Evolutionary conservation across 306 rosid genomes (phyloP), one percentile per base, ranked within the genome.

Genomic region (Hippophae gyantsensis): DNA sequence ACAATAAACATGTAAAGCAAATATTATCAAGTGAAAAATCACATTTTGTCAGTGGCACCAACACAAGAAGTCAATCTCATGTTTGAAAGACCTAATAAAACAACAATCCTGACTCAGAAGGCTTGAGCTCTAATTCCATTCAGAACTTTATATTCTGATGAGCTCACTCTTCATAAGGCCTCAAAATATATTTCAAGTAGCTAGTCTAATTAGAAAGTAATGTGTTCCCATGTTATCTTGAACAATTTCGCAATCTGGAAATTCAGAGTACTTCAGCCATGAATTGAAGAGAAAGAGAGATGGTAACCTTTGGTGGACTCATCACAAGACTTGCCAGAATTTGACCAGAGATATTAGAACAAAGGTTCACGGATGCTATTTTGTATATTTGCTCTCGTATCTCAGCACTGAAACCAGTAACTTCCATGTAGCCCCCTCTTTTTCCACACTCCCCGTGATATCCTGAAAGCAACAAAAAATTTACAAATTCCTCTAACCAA

Each of bases 371-470:
- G 13, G 95, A 86, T 13, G 97, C 79, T 70, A 86, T 56, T 77
- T 90, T 90, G 76, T 90, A 90, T 60, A 90, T 72, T 73, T 90
- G 97, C 56, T 90, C 97, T 72, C 85, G 81, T 68, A 86, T 79
- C 5, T 81, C 94, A 55, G 88, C 52, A 74, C 84, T 74, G 62
- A 90, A 84, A 9, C 97, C 97, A 41, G 97, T 84, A 66, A 84
- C 79, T 72, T 86, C 95, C 97, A 86, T 90, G 70, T 90, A 90
- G 45, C 97, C 97, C 65, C 97, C 97, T 71, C 95, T 77, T 63
- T 84, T 90, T 50, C 97, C 95, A 65, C 97, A 90, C 79, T 90
- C 97, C 40, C 97, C 95, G 44, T 90, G 42, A 69, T 79, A 86
- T 58, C 95, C 97, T 90, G 72, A 55, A 69, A 11, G 51, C 69